Evolutionary conservation across 768 basidiomycete species (phyloP), one percentile per base, ranked within the genome.

Genomic region (Suillus ampliporus): DNA sequence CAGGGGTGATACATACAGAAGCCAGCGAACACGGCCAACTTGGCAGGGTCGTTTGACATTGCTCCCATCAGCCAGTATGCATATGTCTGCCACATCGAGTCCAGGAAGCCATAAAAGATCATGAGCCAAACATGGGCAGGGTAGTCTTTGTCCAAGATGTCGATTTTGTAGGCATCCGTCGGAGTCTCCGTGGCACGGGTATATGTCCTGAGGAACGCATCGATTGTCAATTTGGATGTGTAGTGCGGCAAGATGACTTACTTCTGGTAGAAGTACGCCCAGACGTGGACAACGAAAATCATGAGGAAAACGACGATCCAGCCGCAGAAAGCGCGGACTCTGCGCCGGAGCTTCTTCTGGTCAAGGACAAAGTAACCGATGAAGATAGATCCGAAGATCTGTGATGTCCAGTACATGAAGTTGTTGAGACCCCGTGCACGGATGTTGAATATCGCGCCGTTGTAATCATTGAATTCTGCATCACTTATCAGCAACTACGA

Each of bases 31-130:
- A 92, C 84, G 0, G 93, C 91, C 23, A 95, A 84, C 73, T 91
- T 92, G 5, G 82, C 84, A 3, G 90, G 86, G 69, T 92, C 85
- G 63, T 94, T 93, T 17, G 90, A 91, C 89, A 95, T 91, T 15
- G 90, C 89, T 35, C 93, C 92, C 85, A 92, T 90, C 67, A 91
- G 81, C 90, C 90, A 92, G 74, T 93, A 92, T 4, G 87, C 86
- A 0, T 86, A 86, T 3, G 89, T 92, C 72, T 94, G 93, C 91
- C 91, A 94, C 86, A 92, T 89, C 1, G 92, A 82, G 63, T 95
- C 93, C 57, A 93, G 81, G 3, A 94, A 66, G n/a, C 91, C 89
- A 68, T 84, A 91, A 72, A 87, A 84, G 61, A 91, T 83, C 76
- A 88, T 91, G 21, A 94, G 76, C 76, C 83, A 82, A 17, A 90